Evolutionary conservation across 2,329 filamentous ascomycete genomes (phyloP).

Genomic region (Fusarium humuli): DNA sequence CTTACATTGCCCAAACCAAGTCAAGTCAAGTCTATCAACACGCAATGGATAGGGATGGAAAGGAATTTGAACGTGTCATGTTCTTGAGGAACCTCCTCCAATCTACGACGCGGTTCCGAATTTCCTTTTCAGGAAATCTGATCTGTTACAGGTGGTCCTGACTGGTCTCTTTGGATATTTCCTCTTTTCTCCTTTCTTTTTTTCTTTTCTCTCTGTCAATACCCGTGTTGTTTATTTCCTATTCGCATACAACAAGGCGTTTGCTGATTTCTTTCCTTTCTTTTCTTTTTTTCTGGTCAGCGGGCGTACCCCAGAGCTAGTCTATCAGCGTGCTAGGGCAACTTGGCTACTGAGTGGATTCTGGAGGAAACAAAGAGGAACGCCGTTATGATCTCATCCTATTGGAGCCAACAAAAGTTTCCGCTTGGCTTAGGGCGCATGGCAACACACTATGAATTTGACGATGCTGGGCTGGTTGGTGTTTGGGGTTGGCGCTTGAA

Average conservation of each 20-base stretch:
- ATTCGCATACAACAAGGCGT: constrained; percentile 28
- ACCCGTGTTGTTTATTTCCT: constrained; percentile 4
- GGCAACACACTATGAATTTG: constrained; percentile 32
- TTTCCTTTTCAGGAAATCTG: constrained; percentile 23
- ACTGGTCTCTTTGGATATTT: constrained; percentile 17
- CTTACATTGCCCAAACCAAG: constrained; percentile 20
- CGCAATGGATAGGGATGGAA: constrained; percentile 5
- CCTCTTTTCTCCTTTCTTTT: constrained; percentile 14
- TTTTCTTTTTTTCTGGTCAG: constrained; percentile 9
- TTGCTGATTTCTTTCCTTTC: not conserved
- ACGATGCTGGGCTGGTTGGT: constrained; percentile 26
- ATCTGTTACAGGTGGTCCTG: constrained; percentile 24
- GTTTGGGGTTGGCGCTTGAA: constrained; percentile 35
- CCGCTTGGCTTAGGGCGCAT: constrained; percentile 39
- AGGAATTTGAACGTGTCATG: constrained; percentile 24
- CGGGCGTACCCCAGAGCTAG: constrained; percentile 2
- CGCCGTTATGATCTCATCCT: constrained; percentile 29
- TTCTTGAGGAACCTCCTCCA: constrained; percentile 28
- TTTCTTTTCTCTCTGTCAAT: constrained; percentile 8
- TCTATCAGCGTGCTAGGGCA: constrained; percentile 3
- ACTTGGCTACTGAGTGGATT: constrained; percentile 14
- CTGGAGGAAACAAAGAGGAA: constrained; percentile 26
- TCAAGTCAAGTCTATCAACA: constrained; percentile 3
- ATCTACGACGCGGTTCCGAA: constrained; percentile 25
- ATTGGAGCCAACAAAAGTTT: constrained; percentile 31